Evolutionary conservation across 1,139 yeast species (phyloP), one percentile per base, ranked within the genome.

Genomic region (Hyphopichia khmerensis): DNA sequence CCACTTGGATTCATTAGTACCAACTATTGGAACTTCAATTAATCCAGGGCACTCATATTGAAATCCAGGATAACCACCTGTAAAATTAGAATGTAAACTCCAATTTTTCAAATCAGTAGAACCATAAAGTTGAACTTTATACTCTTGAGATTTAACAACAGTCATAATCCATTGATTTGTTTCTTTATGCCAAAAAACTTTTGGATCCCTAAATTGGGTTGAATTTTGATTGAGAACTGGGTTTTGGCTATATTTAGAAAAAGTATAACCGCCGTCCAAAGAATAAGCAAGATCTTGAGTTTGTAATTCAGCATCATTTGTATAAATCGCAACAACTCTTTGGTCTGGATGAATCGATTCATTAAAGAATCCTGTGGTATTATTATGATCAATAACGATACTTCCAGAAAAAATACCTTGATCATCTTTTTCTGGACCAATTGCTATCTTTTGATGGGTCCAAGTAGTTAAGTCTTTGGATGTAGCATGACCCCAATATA

Each of bases 31-130:
- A 19, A 60, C 47, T 40, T 59, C 51, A 31, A 58, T 57, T 31
- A 67, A 46, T 30, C 65, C 65, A 2, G 72, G 72, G 44, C 69
- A 64, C 48, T 67, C 72, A 46, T 67, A 68, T 46, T 67, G 72
- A 48, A 48, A 62, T 2, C 72, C 73, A 11, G 54, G 39, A 29
- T 52, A 44, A 2, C 72, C 72, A n/a, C 55, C 50, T 7, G 58
- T 48, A 44, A 67, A 65, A 26, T 55, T 51, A n/a, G 70, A 60
- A 27, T 54, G 56, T 26, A 51, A 47, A 2, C 44, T 47, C 73
- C 73, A 67, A 9, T 52, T 37, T 18, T 45, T 54, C 44, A 67
- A 48, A 45, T 68, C 53, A 4, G 44, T 32, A 10, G 71, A 64
- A 13, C 60, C 51, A 46, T 56, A 67, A 39, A 68, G 56, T 36